Conservation (phyloP, 768 basidiomycete species). For the Leccinum ochraceum region DNA sequence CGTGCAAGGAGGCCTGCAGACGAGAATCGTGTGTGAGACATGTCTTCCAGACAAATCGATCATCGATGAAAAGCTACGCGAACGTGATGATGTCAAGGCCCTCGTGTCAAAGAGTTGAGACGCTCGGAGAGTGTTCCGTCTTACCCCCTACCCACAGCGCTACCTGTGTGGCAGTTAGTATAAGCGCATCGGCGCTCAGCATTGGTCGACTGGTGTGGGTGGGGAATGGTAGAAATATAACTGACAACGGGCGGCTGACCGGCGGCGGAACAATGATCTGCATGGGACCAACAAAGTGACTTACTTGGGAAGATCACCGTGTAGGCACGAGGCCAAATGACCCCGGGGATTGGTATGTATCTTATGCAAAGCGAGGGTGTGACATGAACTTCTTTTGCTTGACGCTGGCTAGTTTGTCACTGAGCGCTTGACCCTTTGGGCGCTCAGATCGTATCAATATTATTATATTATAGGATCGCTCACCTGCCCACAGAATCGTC, state of each 20-base stretch:
- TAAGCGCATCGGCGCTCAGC: slow-evolving; percentile 5
- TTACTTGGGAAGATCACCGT: background rate
- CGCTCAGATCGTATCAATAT: background rate
- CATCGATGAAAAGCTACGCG: background rate
- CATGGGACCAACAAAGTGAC: background rate
- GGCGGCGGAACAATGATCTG: background rate
- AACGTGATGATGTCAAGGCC: background rate
- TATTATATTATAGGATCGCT: background rate
- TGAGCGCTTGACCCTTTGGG: background rate
- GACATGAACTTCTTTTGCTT: background rate
- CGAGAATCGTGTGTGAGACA: background rate
- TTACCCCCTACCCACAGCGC: background rate
- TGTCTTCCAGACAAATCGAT: background rate
- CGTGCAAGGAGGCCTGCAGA: background rate
- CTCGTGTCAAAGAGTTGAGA: background rate
- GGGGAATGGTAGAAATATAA: background rate
- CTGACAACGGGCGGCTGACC: background rate
- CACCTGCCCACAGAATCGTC: background rate
- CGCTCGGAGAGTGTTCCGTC: background rate
- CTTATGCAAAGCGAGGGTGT: background rate
- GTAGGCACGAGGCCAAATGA: background rate
- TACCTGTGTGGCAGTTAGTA: background rate
- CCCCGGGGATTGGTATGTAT: background rate
- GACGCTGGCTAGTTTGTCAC: background rate
- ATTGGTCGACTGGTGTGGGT: background rate